Conservation (phyloP, 2,329 filamentous ascomycete genomes). For the Fusarium succisae region DNA sequence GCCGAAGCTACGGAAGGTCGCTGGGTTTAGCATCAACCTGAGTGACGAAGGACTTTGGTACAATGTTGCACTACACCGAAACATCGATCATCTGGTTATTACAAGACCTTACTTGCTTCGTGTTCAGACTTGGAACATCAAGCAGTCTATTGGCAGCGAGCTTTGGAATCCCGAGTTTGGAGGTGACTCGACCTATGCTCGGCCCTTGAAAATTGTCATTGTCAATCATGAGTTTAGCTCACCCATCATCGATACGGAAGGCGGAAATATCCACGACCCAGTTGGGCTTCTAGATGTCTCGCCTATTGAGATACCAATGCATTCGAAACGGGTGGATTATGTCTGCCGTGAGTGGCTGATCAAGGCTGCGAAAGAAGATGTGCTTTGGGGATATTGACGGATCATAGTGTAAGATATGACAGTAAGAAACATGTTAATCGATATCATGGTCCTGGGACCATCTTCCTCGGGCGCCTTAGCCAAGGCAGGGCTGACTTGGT, state of each 20-base stretch:
- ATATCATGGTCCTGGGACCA: not conserved
- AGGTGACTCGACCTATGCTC: constrained; percentile 22
- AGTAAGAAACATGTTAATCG: not conserved
- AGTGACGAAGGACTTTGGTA: constrained; percentile 22
- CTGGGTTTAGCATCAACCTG: constrained; percentile 25
- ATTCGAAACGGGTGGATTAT: constrained; percentile 10
- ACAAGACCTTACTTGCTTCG: constrained; percentile 15
- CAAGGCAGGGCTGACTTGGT: not conserved
- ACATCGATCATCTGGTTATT: constrained; percentile 9
- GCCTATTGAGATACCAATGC: constrained; percentile 6
- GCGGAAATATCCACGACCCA: constrained; percentile 2
- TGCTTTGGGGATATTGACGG: constrained; percentile 9
- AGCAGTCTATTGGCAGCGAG: constrained; percentile 2
- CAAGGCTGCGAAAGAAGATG: constrained; percentile 9
- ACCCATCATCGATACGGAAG: not conserved
- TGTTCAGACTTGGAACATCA: constrained; percentile 23
- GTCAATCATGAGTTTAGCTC: constrained; percentile 26
- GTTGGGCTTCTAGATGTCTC: not conserved
- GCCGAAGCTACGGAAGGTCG: constrained; percentile 19
- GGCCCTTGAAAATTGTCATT: constrained; percentile 20
- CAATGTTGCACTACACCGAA: constrained; percentile 11
- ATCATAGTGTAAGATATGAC: not conserved
- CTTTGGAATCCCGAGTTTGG: constrained; percentile 20
- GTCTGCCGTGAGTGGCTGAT: constrained; percentile 29
- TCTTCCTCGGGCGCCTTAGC: not conserved